These are phyloP conservation scores for Solanum appendiculatum DNA, from an alignment of 257 asterid genomes.

Conservation along the genomic window DNA sequence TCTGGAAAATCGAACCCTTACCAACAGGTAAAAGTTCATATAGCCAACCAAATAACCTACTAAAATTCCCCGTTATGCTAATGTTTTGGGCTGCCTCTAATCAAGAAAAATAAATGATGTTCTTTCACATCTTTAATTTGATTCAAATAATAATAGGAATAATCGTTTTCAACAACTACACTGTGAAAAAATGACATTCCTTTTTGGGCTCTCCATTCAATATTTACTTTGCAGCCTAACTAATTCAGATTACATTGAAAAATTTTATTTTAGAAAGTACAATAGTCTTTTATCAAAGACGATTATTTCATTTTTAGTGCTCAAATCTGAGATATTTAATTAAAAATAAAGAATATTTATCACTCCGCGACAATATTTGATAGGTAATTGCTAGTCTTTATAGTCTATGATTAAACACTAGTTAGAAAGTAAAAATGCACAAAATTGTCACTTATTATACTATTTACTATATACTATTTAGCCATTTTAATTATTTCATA, in stretches of 20 bases:
- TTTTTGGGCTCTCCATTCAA: neutral
- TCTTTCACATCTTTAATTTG: neutral
- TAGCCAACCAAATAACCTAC: too few relatives aligned
- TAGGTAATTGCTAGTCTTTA: neutral
- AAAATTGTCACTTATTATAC: neutral
- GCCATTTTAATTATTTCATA: neutral
- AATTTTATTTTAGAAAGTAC: neutral
- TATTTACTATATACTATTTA: neutral
- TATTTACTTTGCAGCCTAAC: neutral
- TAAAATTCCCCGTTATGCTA: neutral
- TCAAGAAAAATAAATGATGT: neutral
- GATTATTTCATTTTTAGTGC: neutral
- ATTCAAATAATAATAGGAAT: neutral
- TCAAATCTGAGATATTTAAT: neutral
- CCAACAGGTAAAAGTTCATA: too few relatives aligned
- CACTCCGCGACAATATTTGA: neutral
- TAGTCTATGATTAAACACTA: too few relatives aligned
- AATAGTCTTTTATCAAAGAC: neutral
- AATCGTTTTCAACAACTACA: neutral
- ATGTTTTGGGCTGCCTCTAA: neutral
- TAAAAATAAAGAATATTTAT: neutral
- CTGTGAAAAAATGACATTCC: neutral
- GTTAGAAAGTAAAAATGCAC: neutral
- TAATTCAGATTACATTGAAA: neutral
- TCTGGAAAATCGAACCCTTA: too few relatives aligned